Conservation (phyloP, 306 rosid species). For the Lathyrus oleraceus region DNA sequence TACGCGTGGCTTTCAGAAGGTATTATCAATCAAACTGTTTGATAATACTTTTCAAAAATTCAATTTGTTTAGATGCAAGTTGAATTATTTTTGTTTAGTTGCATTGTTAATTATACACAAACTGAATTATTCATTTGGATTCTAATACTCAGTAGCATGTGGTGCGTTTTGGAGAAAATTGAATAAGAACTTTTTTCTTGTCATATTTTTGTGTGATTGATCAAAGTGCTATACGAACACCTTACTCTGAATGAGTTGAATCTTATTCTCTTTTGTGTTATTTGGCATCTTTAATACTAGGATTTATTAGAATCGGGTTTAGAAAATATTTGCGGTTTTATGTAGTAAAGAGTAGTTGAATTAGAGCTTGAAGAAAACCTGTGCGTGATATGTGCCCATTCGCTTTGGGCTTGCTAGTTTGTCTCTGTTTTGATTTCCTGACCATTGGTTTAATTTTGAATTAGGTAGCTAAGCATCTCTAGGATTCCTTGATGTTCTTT, state of each 20-base stretch:
- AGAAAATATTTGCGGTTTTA: neutral
- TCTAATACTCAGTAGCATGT: neutral
- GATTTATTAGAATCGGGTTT: slow-evolving; percentile 2
- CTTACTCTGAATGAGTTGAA: neutral
- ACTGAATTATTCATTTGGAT: neutral
- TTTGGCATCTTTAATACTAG: neutral
- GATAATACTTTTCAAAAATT: neutral
- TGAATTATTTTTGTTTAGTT: slow-evolving; percentile 6
- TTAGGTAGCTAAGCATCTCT: slow-evolving; percentile 48
- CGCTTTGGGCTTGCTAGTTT: slow-evolving; percentile 26
- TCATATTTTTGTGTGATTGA: neutral
- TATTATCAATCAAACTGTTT: slow-evolving; percentile 22
- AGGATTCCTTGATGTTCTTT: slow-evolving; percentile 47
- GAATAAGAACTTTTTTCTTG: neutral
- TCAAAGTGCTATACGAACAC: neutral
- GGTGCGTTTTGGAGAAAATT: neutral
- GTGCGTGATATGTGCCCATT: neutral
- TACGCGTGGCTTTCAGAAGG: slow-evolving; percentile 81
- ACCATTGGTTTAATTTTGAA: slow-evolving; percentile 45
- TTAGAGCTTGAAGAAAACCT: neutral
- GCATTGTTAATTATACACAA: neutral
- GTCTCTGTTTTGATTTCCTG: slow-evolving; percentile 32
- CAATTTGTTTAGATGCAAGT: neutral
- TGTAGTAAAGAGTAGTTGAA: neutral
- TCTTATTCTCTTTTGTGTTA: neutral